Evolutionary conservation across 768 basidiomycete species (phyloP).

Genomic region (Boletus sp.): DNA sequence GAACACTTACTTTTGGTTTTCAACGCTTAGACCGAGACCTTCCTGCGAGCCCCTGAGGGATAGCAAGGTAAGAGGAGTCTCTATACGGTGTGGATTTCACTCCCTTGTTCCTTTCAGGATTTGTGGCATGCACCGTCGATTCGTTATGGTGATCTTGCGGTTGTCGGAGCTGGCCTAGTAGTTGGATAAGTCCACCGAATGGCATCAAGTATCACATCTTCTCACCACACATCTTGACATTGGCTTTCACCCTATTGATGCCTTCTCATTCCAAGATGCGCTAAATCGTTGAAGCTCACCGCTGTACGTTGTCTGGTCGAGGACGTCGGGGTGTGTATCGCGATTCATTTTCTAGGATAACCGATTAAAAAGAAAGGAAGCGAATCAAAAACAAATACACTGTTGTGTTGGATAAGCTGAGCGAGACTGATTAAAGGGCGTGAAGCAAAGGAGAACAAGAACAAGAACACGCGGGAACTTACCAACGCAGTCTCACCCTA

Average conservation of each 20-base stretch:
- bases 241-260: conserved; percentile 2
- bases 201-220: not conserved
- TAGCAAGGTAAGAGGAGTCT: conserved; percentile 8
- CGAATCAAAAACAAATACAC: conserved; percentile 7
- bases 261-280: not conserved
- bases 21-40: conserved; percentile 50
- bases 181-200: not conserved
- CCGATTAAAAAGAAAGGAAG: conserved; percentile 15
- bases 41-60: conserved; percentile 10
- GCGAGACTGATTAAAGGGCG: conserved; percentile 21
- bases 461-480: conserved; percentile 30
- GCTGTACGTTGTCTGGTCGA: conserved; percentile 35
- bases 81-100: not conserved
- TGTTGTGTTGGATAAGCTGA: conserved; percentile 4
- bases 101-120: conserved; percentile 11
- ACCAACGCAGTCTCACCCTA: conserved; percentile 3
- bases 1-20: conserved; percentile 51
- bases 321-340: conserved; percentile 41
- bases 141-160: conserved; percentile 6
- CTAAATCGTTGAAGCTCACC: conserved; percentile 27
- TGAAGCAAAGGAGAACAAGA: conserved; percentile 28
- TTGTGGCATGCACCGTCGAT: not conserved
- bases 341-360: conserved; percentile 25
- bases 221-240: conserved; percentile 11
- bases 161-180: conserved; percentile 14